Base-by-base conservation (phyloP, 371 early-diverging fungal species). In the Mucor circinelloides region DNA sequence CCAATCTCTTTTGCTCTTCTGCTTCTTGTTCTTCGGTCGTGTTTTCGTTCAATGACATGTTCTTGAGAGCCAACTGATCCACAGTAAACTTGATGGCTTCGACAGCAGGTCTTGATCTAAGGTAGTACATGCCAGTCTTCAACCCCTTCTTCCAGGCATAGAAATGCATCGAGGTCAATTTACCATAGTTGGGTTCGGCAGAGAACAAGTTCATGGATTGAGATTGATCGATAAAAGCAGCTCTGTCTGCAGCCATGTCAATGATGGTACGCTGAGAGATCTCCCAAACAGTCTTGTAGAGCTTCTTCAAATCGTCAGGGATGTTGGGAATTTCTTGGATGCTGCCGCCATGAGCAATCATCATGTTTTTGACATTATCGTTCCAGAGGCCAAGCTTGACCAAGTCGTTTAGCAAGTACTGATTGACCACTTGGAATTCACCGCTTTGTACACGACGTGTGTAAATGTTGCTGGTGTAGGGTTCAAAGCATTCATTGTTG, bases 61-160 rank as follows among this genome's bases (percentile, higher is more conserved):
- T 70, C 59, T 80, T 85, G 59, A 90, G 77, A 17, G 88, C 80
- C 59, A 79, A 57, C 70, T 89, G 89, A 73, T 89, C 89, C 3
- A 89, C 88, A 42, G 90, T 95, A 79, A 84, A 95, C 89, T 99
- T 97, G 85, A 99, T 99, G 12, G 99, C 99, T 70, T 97, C 98
- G 13, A 91, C 95, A 13, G 98, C 97, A 19, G 99, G 99, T 46
- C 96, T 90, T 5, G 99, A 94, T 60, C 99, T 93, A 58, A 99
- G 84, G 76, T 99, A 99, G 85, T 99, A 99, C 98, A 99, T 98
- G 68, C 99, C 99, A 9, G 99, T 99, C 90, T 99, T 99, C 50
- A 99, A 87, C 2, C 99, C 99, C 80, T 90, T 93, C 85, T 94
- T 94, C 97, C 98, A 99, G 13, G 98, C 99, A 80, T 99, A 98